Evolutionary conservation across 1,284 basidiomycete genomes (phyloP).

Genomic region (Ganoderma multipileum): DNA sequence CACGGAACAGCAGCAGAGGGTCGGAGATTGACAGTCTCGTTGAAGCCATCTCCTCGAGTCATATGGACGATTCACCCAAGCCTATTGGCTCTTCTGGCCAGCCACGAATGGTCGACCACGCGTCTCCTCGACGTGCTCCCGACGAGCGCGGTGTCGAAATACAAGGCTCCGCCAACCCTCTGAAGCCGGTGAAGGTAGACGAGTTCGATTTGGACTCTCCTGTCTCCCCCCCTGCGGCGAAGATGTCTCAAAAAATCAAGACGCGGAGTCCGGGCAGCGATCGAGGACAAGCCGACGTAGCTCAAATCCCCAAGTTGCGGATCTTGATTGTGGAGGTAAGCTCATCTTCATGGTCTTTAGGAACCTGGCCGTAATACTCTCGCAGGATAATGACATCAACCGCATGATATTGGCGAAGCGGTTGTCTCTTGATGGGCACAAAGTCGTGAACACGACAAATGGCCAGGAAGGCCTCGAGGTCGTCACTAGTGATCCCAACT

Average conservation of each 20-base stretch:
- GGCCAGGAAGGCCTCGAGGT: slow-evolving; percentile 80
- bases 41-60: slow-evolving; percentile 59
- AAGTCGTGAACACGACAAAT: slow-evolving; percentile 73
- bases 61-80: slow-evolving; percentile 39
- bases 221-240: not conserved
- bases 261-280: not conserved
- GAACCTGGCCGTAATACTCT: not conserved
- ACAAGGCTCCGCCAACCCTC: slow-evolving; percentile 43
- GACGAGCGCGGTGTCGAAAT: slow-evolving; percentile 43
- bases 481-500: slow-evolving; percentile 65
- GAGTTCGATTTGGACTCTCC: slow-evolving; percentile 42
- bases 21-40: slow-evolving; percentile 72
- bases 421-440: slow-evolving; percentile 72
- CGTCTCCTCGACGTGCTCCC: slow-evolving; percentile 10
- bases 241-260: not conserved
- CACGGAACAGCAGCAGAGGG: slow-evolving; percentile 30
- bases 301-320: slow-evolving; percentile 47
- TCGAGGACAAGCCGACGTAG: not conserved
- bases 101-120: not conserved
- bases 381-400: slow-evolving; percentile 81
- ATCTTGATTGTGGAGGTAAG: slow-evolving; percentile 78
- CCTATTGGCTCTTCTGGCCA: not conserved
- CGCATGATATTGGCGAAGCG: slow-evolving; percentile 77
- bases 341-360: not conserved
- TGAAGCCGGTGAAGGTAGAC: slow-evolving; percentile 52